Evolutionary conservation across 1,139 yeast species (phyloP), one percentile per base, ranked within the genome.

Genomic region (Pichia sp.): DNA sequence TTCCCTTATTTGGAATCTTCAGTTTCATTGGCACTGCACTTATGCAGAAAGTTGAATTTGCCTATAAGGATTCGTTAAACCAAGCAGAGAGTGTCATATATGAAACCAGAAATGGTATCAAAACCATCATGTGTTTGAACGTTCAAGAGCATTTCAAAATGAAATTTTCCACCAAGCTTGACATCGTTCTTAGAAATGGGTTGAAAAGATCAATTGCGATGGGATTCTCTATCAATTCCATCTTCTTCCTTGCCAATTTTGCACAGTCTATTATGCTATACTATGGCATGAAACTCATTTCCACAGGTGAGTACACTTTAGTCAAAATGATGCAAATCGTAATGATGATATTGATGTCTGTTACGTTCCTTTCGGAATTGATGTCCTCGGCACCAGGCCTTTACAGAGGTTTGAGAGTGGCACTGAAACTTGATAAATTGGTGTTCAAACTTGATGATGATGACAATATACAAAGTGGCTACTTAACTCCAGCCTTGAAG

Each of bases 371-470:
- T 13, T 70, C 78, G 2, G 63, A 68, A 15, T 54, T 84, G 22
- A 59, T 86, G 33, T 60, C 69, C 18, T 76, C 78, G 39, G 61
- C 88, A 18, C 95, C 97, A 0, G 84, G 80, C 42, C 69, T 87
- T 11, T 71, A 82, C 16, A 70, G 87, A 42, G 96, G 94, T 1
- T 77, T 78, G 54, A 63, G 87, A 49, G 84, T 83, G 8, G 85
- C 79, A 0, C 60, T 68, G 34, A 62, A 64, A 23, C 56, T 82
- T 1, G 47, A 77, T 24, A 59, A 62, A 5, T 46, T 64, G 13
- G 16, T 35, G 10, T 29, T 26, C 10, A 22, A 25, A 6, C 56
- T 69, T 26, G 41, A 52, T 5, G 46, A 53, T n/a, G 36, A 39
- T 21, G 32, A 27, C 15, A 21, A 30, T 20, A 42, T 49, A 41